Evolutionary conservation across 2,329 filamentous ascomycete species (phyloP).

Genomic region (Clonostachys byssicola): DNA sequence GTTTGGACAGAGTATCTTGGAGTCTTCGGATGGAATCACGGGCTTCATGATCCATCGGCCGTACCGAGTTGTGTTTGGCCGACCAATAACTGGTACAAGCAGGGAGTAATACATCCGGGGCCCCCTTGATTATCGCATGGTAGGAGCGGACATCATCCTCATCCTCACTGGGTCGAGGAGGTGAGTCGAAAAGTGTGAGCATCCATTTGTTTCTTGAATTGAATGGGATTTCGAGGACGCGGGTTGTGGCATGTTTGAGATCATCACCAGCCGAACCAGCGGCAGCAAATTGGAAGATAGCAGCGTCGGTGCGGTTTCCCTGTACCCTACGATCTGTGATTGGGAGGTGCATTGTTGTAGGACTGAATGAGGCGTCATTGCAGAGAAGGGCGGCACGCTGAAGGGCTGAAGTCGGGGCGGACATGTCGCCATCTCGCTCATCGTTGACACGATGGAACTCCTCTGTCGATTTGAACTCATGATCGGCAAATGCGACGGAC

Average conservation of each 20-base stretch:
- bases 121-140: conserved; percentile 46
- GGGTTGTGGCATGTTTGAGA: conserved; percentile 8
- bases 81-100: conserved; percentile 29
- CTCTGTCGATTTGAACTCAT: conserved; percentile 13
- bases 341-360: conserved; percentile 24
- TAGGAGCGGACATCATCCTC: conserved; percentile 12
- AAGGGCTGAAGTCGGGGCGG: conserved; percentile 7
- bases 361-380: conserved; percentile 37
- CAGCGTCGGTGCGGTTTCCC: conserved; percentile 37
- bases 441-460: conserved; percentile 14
- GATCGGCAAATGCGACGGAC: neutral
- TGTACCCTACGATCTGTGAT: conserved; percentile 25
- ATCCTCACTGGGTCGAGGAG: conserved; percentile 5
- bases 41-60: conserved; percentile 24
- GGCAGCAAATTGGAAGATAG: conserved; percentile 32
- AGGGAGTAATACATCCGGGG: conserved; percentile 43
- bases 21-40: conserved; percentile 23
- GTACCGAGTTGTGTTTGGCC: conserved; percentile 16
- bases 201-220: conserved; percentile 49
- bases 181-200: conserved; percentile 25
- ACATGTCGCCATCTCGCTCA: neutral
- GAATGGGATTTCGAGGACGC: conserved; percentile 38
- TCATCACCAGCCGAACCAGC: conserved; percentile 9
- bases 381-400: conserved; percentile 26
- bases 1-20: conserved; percentile 32